phyloP scores from a whole-genome alignment of 768 basidiomycete species.

The Rhizopogon salebrosus region DNA sequence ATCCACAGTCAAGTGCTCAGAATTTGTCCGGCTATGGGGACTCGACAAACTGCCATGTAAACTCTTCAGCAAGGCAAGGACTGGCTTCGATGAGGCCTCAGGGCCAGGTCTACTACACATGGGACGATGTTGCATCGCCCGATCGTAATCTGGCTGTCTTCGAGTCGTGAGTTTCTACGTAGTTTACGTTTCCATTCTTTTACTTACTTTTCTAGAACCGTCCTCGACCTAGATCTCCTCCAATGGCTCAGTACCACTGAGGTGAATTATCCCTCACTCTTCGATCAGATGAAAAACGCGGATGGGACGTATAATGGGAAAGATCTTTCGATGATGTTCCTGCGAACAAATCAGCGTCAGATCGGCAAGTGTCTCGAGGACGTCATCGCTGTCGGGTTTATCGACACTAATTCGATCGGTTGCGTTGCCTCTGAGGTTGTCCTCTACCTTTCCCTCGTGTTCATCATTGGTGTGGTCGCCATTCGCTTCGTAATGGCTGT shows the following conservation, averaged over 20 bases:
- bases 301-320: constrained; percentile 74
- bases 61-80: constrained; percentile 43
- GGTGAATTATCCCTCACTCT: constrained; percentile 78
- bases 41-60: constrained; percentile 69
- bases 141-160: constrained; percentile 87
- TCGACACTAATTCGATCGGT: constrained; percentile 91
- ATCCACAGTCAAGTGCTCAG: constrained; percentile 58
- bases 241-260: constrained; percentile 79
- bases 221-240: constrained; percentile 86
- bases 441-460: constrained; percentile 89
- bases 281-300: constrained; percentile 66
- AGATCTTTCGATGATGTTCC: constrained; percentile 84
- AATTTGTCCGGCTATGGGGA: constrained; percentile 69
- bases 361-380: constrained; percentile 84
- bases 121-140: constrained; percentile 73
- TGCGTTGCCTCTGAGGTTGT: constrained; percentile 95
- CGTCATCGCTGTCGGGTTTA: constrained; percentile 82
- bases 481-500: constrained; percentile 97
- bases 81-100: constrained; percentile 48
- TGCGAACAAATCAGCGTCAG: constrained; percentile 62
- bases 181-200: constrained; percentile 5
- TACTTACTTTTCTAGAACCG: constrained; percentile 43
- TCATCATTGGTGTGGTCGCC: constrained; percentile 94
- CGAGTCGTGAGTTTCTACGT: constrained; percentile 64
- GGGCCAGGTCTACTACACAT: constrained; percentile 92